These are phyloP conservation scores for Nannochloris sp. DNA, from an alignment of 139 green algal species.

Conservation along the genomic window DNA sequence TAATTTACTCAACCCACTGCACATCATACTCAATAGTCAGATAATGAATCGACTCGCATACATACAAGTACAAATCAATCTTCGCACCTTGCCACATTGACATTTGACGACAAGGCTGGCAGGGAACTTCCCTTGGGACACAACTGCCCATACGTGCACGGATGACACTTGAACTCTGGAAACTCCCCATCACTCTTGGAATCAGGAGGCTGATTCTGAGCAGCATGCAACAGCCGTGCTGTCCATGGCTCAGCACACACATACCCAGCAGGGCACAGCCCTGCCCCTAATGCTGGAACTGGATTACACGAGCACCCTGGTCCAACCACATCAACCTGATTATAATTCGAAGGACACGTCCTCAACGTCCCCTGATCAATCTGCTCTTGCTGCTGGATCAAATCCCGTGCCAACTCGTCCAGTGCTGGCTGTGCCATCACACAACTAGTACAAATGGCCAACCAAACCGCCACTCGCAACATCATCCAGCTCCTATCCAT, in stretches of 20 bases:
- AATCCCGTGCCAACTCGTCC: neutral
- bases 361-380: neutral
- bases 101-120: constrained; percentile 9
- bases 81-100: constrained; percentile 4
- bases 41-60: too few relatives aligned
- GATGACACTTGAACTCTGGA: constrained; percentile 17
- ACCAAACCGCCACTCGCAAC: too few relatives aligned
- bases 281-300: neutral
- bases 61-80: neutral
- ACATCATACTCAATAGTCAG: constrained; percentile 9
- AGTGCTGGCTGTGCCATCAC: too few relatives aligned
- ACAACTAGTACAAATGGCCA: too few relatives aligned
- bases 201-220: neutral
- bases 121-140: constrained; percentile 25
- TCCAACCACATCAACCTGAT: neutral
- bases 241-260: constrained; percentile 26
- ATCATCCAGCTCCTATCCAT: too few relatives aligned
- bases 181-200: neutral
- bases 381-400: neutral
- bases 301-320: constrained; percentile 31
- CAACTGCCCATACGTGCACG: constrained; percentile 34
- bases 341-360: neutral
- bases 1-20: constrained; percentile 17
- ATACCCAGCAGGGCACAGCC: constrained; percentile 20
- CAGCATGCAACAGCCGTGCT: neutral